Percentiles rank a stretch among this genome's conserved stretches.
These are phyloP conservation scores for Solanum chiquidenum DNA, from an alignment of 257 asterid species.

Conservation along the genomic window DNA sequence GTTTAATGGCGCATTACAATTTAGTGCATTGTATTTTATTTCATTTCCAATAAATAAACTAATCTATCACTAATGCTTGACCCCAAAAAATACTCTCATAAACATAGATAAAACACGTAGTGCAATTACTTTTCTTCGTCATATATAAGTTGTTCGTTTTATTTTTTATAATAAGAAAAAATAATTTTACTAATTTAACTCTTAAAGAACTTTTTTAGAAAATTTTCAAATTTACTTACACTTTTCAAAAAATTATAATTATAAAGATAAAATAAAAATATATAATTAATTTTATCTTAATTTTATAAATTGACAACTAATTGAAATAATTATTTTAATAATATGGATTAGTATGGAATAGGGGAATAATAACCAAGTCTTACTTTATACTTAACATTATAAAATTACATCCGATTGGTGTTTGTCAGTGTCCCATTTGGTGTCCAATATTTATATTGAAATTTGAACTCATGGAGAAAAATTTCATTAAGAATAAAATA, in stretches of 20 bases:
- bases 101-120: neutral
- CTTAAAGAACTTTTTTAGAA: too few relatives aligned
- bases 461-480: too few relatives aligned
- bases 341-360: neutral
- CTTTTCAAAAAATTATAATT: neutral
- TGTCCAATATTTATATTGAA: neutral
- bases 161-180: too few relatives aligned
- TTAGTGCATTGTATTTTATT: neutral
- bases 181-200: too few relatives aligned
- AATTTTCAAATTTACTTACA: too few relatives aligned
- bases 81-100: too few relatives aligned
- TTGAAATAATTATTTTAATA: too few relatives aligned
- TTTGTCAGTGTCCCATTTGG: neutral
- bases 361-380: neutral
- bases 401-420: neutral
- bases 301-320: too few relatives aligned
- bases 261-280: too few relatives aligned
- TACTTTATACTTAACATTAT: neutral
- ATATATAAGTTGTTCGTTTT: accelerated
- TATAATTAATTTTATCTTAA: neutral
- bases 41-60: neutral
- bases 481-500: neutral
- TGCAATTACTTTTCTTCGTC: neutral
- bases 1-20: neutral
- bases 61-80: neutral